phyloP scores from a whole-genome alignment of 2,329 filamentous ascomycete genomes.

The Fusarium nygamai region DNA sequence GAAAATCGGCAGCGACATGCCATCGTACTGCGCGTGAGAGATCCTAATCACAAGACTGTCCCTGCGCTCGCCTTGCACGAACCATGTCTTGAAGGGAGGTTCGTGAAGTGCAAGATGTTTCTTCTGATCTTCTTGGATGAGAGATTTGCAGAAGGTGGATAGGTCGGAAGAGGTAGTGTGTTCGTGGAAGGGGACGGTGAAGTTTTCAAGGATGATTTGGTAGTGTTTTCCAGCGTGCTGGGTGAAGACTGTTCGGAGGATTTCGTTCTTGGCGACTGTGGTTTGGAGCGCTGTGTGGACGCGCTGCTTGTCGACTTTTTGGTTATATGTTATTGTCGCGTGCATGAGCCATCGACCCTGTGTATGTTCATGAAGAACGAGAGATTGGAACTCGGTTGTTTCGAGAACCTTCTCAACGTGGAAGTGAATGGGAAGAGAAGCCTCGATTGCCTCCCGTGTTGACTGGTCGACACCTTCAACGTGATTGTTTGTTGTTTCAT shows the following conservation, averaged over 20 bases:
- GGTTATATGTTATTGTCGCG: neutral
- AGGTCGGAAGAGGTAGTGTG: neutral
- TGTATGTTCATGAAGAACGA: neutral
- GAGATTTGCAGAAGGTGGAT: neutral
- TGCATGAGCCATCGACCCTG: neutral
- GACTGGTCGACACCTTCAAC: neutral
- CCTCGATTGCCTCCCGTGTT: neutral
- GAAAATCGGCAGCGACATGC: neutral
- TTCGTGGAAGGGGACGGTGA: neutral
- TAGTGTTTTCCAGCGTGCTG: neutral
- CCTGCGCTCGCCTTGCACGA: neutral
- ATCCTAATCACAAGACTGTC: neutral
- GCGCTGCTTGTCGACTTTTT: neutral
- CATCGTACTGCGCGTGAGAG: neutral
- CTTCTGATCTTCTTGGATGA: neutral
- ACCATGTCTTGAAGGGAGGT: neutral
- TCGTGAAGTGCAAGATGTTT: neutral
- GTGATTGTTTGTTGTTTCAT: neutral
- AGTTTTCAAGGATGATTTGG: neutral
- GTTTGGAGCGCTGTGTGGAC: neutral
- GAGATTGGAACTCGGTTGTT: neutral
- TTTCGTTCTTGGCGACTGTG: neutral
- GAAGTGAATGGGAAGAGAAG: rapidly evolving
- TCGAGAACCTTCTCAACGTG: neutral
- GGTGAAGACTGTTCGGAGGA: neutral